Conservation (phyloP, 2,329 filamentous ascomycete genomes). For the Lachnellula arida region DNA sequence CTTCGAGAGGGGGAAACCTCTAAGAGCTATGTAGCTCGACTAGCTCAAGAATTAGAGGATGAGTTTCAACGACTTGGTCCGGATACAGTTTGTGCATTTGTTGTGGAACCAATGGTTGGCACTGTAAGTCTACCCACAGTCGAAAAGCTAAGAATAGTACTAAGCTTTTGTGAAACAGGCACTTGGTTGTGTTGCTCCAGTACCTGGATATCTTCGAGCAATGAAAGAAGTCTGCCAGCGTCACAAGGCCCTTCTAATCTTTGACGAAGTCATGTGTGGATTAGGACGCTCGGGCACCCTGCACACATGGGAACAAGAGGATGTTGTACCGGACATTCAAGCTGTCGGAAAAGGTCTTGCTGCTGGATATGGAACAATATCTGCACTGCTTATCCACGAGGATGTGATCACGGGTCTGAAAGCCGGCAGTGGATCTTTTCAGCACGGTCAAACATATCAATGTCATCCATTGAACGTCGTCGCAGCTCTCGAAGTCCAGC, state of each 20-base stretch:
- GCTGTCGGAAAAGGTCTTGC: slow-evolving; percentile 60
- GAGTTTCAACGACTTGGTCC: slow-evolving; percentile 55
- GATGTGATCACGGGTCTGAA: slow-evolving; percentile 11
- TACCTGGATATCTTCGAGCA: slow-evolving; percentile 61
- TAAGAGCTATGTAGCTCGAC: slow-evolving; percentile 48
- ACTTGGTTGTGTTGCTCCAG: slow-evolving; percentile 60
- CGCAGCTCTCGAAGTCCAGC: slow-evolving; percentile 1
- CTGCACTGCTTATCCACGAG: slow-evolving; percentile 49
- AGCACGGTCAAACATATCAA: slow-evolving; percentile 2
- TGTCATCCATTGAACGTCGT: not conserved
- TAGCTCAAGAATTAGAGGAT: slow-evolving; percentile 54
- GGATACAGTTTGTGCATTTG: slow-evolving; percentile 56
- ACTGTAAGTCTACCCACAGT: slow-evolving; percentile 31
- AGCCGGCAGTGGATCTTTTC: not conserved
- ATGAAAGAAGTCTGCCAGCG: slow-evolving; percentile 61
- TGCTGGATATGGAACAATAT: slow-evolving; percentile 55
- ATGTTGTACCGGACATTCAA: slow-evolving; percentile 54
- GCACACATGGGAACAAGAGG: slow-evolving; percentile 49
- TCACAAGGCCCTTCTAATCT: slow-evolving; percentile 63
- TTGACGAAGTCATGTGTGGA: slow-evolving; percentile 63
- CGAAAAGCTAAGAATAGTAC: not conserved
- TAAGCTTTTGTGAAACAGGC: slow-evolving; percentile 30
- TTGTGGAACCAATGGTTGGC: slow-evolving; percentile 61
- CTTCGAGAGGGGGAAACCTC: slow-evolving; percentile 43
- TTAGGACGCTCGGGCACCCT: slow-evolving; percentile 45